Evolutionary conservation across 2,329 filamentous ascomycete genomes (phyloP), one percentile per base, ranked within the genome.

Genomic region (Fonsecaea erecta): DNA sequence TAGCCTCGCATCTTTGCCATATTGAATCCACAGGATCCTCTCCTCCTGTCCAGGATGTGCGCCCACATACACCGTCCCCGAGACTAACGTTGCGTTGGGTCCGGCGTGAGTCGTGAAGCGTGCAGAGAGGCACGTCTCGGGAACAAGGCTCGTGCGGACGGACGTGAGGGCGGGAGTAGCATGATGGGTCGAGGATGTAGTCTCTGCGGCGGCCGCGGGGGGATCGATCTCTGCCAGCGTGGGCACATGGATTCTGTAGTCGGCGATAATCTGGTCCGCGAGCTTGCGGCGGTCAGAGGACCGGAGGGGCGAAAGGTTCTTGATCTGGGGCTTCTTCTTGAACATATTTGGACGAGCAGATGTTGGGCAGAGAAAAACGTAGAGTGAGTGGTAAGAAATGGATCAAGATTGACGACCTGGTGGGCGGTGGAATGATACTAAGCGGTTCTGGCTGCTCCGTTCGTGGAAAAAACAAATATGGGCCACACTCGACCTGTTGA

Each of bases 221-320:
- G 75, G 70, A 53, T 73, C 74, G 46, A 71, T 74, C 67, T 69
- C 73, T 60, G 72, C 48, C 21, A 70, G 66, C 24, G 75, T 71
- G 7, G 83, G 81, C 0, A 85, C 72, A 43, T 80, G 73, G 65
- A 88, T 81, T 37, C 80, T 77, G 72, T 87, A 88, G 71, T 88
- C 84, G 68, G 81, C 76, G 72, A 90, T 89, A 71, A 90, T 88
- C 70, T 87, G 83, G 72, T 90, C 87, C 56, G 88, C 88, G 37
- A 88, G 85, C 71, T 85, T 88, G 64, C 88, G 82, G 65, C 88
- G 83, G 72, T 90, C 88, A 1, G 87, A 90, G 4, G 87, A 89
- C 61, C 88, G 84, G 59, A 90, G 77, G 46, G 88, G 86, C 3
- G 87, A 82, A 12, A 88, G 79, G 18, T 88, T 85, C 78, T 90